phyloP scores from a whole-genome alignment of 768 basidiomycete genomes.

The Jaapia argillacea region DNA sequence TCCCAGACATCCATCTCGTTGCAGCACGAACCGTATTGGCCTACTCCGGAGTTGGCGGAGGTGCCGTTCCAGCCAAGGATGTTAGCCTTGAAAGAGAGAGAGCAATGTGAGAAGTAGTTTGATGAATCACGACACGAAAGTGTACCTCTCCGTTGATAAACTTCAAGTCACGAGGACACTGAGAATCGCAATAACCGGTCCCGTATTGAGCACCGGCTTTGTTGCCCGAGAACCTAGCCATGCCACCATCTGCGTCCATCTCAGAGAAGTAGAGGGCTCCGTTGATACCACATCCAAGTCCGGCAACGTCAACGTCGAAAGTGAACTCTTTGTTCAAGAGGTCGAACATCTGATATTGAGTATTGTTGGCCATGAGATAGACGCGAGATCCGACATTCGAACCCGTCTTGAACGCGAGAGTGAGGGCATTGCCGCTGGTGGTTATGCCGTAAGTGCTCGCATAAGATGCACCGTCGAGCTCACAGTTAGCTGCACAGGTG shows the following conservation, averaged over 20 bases:
- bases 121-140: conserved; percentile 9
- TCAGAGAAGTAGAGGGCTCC: conserved; percentile 47
- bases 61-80: conserved; percentile 28
- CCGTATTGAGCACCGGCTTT: conserved; percentile 48
- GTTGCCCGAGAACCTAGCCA: conserved; percentile 37
- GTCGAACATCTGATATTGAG: conserved; percentile 34
- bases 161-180: conserved; percentile 44
- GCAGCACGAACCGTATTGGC: conserved; percentile 38
- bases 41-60: conserved; percentile 34
- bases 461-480: conserved; percentile 23
- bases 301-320: conserved; percentile 46
- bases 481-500: conserved; percentile 23
- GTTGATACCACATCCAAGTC: conserved; percentile 46
- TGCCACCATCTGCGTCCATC: conserved; percentile 47
- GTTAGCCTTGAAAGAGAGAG: conserved; percentile 34
- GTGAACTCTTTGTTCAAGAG: too few relatives aligned
- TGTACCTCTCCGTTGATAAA: conserved; percentile 48
- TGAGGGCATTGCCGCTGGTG: too few relatives aligned
- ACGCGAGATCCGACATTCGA: conserved; percentile 18
- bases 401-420: too few relatives aligned
- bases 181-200: conserved; percentile 51
- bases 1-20: conserved; percentile 50
- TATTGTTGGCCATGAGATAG: conserved; percentile 34
- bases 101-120: background rate
- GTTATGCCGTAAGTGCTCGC: conserved; percentile 43